Evolutionary conservation across 805 yeast genomes (phyloP).

Genomic region (Spathaspora hagerdaliae): DNA sequence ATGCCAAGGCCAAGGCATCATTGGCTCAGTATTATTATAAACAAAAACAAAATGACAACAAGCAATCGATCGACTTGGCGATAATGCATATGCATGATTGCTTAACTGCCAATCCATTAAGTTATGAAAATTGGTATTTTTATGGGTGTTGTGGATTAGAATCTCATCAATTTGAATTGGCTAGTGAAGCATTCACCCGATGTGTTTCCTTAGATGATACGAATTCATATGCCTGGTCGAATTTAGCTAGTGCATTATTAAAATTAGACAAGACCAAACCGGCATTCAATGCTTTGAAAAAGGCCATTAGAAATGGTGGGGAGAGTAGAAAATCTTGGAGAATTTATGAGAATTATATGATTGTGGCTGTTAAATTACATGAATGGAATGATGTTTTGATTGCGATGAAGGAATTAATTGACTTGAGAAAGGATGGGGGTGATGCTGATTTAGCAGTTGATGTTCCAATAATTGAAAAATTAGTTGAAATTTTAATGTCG

Average conservation of each 20-base stretch:
- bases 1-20: conserved; percentile 82
- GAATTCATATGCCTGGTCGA: conserved; percentile 85
- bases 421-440: conserved; percentile 49
- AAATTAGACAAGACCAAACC: conserved; percentile 62
- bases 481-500: conserved; percentile 60
- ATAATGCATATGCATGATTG: conserved; percentile 72
- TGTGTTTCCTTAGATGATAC: conserved; percentile 83
- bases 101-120: conserved; percentile 66
- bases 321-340: conserved; percentile 75
- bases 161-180: conserved; percentile 61
- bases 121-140: conserved; percentile 81
- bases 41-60: conserved; percentile 49
- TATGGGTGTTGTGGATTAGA: conserved; percentile 91
- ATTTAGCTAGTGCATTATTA: conserved; percentile 76
- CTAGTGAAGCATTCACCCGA: conserved; percentile 89
- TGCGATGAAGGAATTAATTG: conserved; percentile 65
- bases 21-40: conserved; percentile 67
- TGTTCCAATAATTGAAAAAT: conserved; percentile 66
- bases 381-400: conserved; percentile 86
- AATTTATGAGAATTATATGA: conserved; percentile 82
- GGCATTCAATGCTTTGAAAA: conserved; percentile 80
- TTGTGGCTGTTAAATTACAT: conserved; percentile 75
- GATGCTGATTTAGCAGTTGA: conserved; percentile 64
- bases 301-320: conserved; percentile 68
- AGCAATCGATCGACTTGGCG: conserved; percentile 51